These are phyloP conservation scores for Ligustrum vulgare DNA, from an alignment of 257 asterid genomes.

Conservation along the genomic window DNA sequence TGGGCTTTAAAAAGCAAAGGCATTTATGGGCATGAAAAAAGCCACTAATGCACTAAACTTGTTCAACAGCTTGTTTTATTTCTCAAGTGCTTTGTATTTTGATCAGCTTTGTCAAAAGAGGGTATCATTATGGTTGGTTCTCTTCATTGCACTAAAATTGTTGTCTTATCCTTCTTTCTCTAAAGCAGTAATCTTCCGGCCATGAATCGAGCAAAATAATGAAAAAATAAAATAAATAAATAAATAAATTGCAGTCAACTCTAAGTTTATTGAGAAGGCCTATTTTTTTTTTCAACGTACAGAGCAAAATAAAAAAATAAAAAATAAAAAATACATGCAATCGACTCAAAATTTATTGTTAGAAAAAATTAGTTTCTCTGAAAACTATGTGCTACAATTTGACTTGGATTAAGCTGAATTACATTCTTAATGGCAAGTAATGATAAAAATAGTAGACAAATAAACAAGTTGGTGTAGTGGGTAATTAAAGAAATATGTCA, in stretches of 20 bases:
- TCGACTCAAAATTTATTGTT: too few species aligned
- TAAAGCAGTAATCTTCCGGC: not conserved
- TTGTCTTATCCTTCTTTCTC: not conserved
- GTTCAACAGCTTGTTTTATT: not conserved
- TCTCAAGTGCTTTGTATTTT: not conserved
- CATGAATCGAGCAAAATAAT: not conserved
- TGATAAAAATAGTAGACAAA: not conserved
- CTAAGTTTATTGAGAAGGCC: not conserved
- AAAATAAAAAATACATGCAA: too few species aligned
- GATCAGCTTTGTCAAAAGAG: not conserved
- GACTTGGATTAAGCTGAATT: too few species aligned
- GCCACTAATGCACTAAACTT: not conserved
- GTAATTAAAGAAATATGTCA: not conserved
- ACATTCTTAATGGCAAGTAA: not conserved
- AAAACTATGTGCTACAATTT: too few species aligned
- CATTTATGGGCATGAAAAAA: not conserved
- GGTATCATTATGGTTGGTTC: constrained; percentile 3
- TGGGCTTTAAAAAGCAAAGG: not conserved
- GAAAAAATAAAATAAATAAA: too few species aligned
- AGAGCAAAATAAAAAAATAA: too few species aligned
- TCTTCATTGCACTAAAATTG: not conserved
- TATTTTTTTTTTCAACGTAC: too few species aligned
- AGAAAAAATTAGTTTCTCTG: too few species aligned
- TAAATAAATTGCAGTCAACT: not conserved
- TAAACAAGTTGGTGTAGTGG: constrained; percentile 2